These are phyloP conservation scores for Curvularia hawaiiensis DNA, from an alignment of 2,329 filamentous ascomycete genomes.

Conservation along the genomic window DNA sequence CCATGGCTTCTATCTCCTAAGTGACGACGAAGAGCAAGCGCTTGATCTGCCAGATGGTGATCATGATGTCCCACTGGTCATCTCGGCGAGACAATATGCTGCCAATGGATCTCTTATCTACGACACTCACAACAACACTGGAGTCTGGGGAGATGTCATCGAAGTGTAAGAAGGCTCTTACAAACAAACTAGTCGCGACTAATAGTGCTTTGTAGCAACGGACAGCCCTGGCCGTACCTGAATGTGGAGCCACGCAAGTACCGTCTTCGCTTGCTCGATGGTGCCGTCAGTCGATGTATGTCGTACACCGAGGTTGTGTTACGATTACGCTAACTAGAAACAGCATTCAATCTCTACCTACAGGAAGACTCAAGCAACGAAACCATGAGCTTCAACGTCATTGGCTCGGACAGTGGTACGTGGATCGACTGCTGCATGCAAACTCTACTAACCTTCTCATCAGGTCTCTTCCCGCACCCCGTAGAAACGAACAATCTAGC, in stretches of 20 bases:
- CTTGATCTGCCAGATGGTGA: slow-evolving; percentile 58
- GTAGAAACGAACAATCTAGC: slow-evolving; percentile 51
- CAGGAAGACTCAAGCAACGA: slow-evolving; percentile 32
- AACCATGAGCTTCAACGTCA: slow-evolving; percentile 57
- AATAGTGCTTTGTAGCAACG: slow-evolving; percentile 47
- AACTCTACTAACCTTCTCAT: not conserved
- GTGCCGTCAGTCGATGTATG: slow-evolving; percentile 33
- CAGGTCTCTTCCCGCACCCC: slow-evolving; percentile 54
- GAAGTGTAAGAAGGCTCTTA: slow-evolving; percentile 48
- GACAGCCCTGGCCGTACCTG: slow-evolving; percentile 63
- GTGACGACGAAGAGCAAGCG: slow-evolving; percentile 55
- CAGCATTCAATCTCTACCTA: slow-evolving; percentile 58
- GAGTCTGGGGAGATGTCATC: slow-evolving; percentile 63
- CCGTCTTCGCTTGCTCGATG: slow-evolving; percentile 61
- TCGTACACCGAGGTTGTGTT: not conserved
- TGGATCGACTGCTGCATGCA: not conserved
- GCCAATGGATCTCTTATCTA: slow-evolving; percentile 57
- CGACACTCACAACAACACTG: slow-evolving; percentile 52
- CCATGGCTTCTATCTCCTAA: slow-evolving; percentile 61
- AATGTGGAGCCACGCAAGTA: slow-evolving; percentile 64
- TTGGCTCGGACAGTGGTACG: slow-evolving; percentile 58
- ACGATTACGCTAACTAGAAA: not conserved
- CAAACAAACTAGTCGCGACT: not conserved
- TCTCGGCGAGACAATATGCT: slow-evolving; percentile 60
- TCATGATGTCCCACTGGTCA: slow-evolving; percentile 60